Evolutionary conservation across 2,329 filamentous ascomycete genomes (phyloP).

Genomic region (Fusarium liriodendri): DNA sequence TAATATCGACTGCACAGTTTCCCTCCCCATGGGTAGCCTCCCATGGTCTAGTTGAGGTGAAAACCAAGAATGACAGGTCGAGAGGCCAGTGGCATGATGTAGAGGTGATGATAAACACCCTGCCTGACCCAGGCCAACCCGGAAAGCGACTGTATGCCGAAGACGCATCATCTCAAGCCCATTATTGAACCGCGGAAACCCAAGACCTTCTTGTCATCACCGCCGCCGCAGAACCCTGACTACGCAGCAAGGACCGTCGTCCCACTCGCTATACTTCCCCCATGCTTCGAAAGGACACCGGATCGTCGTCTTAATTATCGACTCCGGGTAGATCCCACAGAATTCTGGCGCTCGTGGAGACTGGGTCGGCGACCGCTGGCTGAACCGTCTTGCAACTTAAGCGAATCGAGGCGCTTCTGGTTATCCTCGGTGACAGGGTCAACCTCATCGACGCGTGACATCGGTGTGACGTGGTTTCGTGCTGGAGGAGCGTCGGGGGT

Average conservation of each 20-base stretch:
- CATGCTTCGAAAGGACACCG: conserved; percentile 18
- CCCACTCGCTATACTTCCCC: conserved; percentile 4
- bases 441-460: conserved; percentile 75
- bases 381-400: conserved; percentile 85
- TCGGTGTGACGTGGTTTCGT: conserved; percentile 53
- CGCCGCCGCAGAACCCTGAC: conserved; percentile 19
- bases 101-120: conserved; percentile 14
- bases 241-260: conserved; percentile 30
- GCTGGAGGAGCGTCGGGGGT: conserved; percentile 45
- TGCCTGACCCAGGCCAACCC: conserved; percentile 18
- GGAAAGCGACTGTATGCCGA: conserved; percentile 30
- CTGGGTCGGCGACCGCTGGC: conserved; percentile 64
- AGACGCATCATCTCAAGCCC: conserved; percentile 35
- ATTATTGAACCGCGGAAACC: conserved; percentile 38
- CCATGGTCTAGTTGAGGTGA: conserved; percentile 26
- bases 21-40: conserved; percentile 3
- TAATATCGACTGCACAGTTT: conserved; percentile 25
- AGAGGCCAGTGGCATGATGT: conserved; percentile 17
- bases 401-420: conserved; percentile 86
- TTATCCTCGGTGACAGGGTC: conserved; percentile 85
- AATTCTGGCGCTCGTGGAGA: conserved; percentile 70
- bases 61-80: conserved; percentile 31
- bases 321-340: conserved; percentile 65
- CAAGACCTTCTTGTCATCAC: conserved; percentile 34
- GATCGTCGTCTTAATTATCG: conserved; percentile 53